Evolutionary conservation across 305 asterid species (phyloP), one percentile per base, ranked within the genome.

Genomic region (Fraxinus velutina): DNA sequence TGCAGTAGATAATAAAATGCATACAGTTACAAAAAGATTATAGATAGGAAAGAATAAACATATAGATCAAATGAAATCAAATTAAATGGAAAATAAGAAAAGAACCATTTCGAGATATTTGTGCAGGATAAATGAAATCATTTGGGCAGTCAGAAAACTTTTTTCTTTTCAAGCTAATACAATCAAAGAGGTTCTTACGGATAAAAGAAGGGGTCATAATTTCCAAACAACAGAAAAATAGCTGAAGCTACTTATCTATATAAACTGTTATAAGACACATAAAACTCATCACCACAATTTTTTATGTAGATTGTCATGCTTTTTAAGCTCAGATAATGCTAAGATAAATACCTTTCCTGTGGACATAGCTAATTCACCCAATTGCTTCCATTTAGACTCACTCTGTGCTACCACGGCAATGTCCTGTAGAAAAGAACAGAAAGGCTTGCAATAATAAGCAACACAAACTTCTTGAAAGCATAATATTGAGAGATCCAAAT

Each of bases 301-400:
- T 52, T 52, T n/a, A 55, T 17, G 66, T 17, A 17, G 22, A 55
- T 55, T 17, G 27, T 55, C 29, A 68, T 68, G 74, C 19, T 1
- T 29, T 68, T 29, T 29, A 68, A 29, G 74, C 21, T 29, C 36
- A 71, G 75, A 29, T 13, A 34, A 71, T 5, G 73, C 33, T 29
- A 68, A 68, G 75, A 71, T 4, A 15, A 73, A 78, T 92, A 96
- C 99, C 98, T 84, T 93, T 88, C 99, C 99, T 73, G 93, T 80
- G 85, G 99, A 96, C 97, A 96, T 90, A 44, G 99, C 99, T 83
- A 96, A 91, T 88, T 93, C 99, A 75, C 99, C 99, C 96, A 96
- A 84, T 85, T 96, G 99, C 90, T 91, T 96, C 99, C 99, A 96
- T 85, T 96, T 96, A 74, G 94, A 86, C 85, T 94, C 98, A 34